Percentiles rank a stretch among this genome's conserved stretches.
phyloP scores from a whole-genome alignment of 495 filamentous ascomycete species.

The Podospora comata region DNA sequence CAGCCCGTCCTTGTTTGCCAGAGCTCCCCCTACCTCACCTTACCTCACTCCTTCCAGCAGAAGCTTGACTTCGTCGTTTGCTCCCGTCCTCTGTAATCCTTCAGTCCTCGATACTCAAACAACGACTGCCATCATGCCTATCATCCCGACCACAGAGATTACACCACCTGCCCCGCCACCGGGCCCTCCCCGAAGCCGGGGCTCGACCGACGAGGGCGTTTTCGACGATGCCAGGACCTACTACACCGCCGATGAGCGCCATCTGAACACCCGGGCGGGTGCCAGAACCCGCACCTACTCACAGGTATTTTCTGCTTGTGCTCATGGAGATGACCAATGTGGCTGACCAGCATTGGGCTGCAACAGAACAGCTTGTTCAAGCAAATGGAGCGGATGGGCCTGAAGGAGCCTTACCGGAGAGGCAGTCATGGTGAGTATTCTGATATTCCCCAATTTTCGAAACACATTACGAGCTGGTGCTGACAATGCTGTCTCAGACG shows the following conservation, averaged over 20 bases:
- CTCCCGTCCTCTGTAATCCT: background rate
- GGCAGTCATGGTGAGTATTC: conserved; percentile 46
- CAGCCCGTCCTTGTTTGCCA: background rate
- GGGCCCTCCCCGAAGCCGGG: conserved; percentile 16
- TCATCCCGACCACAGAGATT: conserved; percentile 14
- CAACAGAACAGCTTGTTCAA: conserved; percentile 42
- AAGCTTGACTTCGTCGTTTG: background rate
- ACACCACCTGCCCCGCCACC: conserved; percentile 9
- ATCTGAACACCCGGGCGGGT: conserved; percentile 38
- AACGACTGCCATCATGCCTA: conserved; percentile 18
- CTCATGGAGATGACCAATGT: background rate
- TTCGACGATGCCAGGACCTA: conserved; percentile 51
- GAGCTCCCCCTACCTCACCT: background rate
- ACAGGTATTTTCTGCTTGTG: conserved; percentile 34
- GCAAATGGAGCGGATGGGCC: conserved; percentile 43
- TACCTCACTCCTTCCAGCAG: background rate
- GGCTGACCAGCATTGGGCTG: conserved; percentile 22
- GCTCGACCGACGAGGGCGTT: conserved; percentile 39
- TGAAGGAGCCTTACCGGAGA: conserved; percentile 44
- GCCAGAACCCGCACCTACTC: conserved; percentile 47
- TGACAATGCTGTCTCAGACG: conserved; percentile 34
- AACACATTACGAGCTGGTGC: background rate
- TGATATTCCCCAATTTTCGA: background rate
- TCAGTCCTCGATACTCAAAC: background rate
- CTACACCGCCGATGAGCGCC: conserved; percentile 48